Percentiles rank a stretch among this genome's conserved stretches.
Evolutionary conservation across 768 basidiomycete genomes (phyloP).

Genomic region (Flagelloscypha sp.): DNA sequence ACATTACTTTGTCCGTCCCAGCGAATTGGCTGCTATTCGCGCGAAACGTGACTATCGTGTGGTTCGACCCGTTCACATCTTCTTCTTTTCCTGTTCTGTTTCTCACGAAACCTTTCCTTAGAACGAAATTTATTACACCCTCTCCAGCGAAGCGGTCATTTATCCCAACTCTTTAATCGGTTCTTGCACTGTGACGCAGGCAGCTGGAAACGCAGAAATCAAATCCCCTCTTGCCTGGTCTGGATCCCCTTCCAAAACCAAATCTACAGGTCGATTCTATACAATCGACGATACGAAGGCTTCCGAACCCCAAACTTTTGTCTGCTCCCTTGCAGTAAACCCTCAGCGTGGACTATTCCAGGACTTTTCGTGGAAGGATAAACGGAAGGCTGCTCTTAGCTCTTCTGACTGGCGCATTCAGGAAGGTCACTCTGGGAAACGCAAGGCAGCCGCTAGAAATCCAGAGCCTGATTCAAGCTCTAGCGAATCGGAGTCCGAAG

Average conservation of each 20-base stretch:
- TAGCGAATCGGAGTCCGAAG: constrained; percentile 17
- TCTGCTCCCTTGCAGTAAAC: constrained; percentile 53
- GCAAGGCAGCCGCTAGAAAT: constrained; percentile 14
- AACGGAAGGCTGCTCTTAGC: constrained; percentile 31
- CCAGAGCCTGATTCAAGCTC: constrained; percentile 9
- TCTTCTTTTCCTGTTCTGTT: neutral
- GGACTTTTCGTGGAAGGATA: constrained; percentile 48
- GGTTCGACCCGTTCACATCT: too few relatives aligned
- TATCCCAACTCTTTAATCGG: constrained; percentile 43
- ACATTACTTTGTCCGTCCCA: constrained; percentile 71
- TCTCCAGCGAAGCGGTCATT: constrained; percentile 39
- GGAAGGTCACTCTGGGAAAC: constrained; percentile 1
- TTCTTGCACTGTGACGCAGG: constrained; percentile 35
- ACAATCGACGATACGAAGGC: constrained; percentile 18
- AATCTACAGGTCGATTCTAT: constrained; percentile 10
- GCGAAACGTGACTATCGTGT: constrained; percentile 52
- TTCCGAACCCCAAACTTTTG: constrained; percentile 29
- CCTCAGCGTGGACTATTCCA: constrained; percentile 55
- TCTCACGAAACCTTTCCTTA: constrained; percentile 18
- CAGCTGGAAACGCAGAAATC: neutral
- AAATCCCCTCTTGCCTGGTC: neutral
- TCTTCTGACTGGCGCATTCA: constrained; percentile 9
- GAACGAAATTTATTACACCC: constrained; percentile 73
- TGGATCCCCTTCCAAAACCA: constrained; percentile 7
- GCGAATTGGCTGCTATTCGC: constrained; percentile 51